Percentiles rank a stretch among this genome's conserved stretches.
phyloP scores from a whole-genome alignment of 352 stramenopile genomes.

The Thraustochytrium striatum region DNA sequence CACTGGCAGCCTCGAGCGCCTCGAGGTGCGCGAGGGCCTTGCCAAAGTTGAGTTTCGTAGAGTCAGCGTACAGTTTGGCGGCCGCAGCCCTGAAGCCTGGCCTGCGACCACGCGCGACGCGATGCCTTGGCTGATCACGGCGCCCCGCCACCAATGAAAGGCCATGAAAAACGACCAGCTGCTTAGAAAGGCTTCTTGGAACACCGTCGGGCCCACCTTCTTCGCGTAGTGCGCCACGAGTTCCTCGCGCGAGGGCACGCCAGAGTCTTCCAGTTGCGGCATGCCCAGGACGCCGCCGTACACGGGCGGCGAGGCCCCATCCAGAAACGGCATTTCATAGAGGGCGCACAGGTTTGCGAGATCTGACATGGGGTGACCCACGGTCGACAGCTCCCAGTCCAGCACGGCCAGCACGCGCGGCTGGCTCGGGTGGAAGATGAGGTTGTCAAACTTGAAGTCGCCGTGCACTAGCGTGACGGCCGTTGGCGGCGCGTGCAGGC shows the following conservation, averaged over 20 bases:
- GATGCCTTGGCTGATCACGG: slow-evolving; percentile 75
- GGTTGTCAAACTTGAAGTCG: slow-evolving; percentile 79
- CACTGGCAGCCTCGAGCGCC: background rate
- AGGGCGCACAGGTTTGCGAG: slow-evolving; percentile 72
- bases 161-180: slow-evolving; percentile 66
- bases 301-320: slow-evolving; percentile 18
- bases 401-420: slow-evolving; percentile 68
- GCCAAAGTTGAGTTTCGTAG: background rate
- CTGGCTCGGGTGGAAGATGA: slow-evolving; percentile 70
- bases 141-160: slow-evolving; percentile 80
- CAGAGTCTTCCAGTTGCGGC: slow-evolving; percentile 23
- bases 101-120: slow-evolving; percentile 61
- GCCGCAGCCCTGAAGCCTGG: slow-evolving; percentile 65
- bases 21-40: background rate
- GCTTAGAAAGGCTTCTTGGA: too few species aligned
- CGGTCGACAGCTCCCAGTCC: slow-evolving; percentile 75
- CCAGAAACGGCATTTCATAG: slow-evolving; percentile 47
- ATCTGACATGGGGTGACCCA: slow-evolving; percentile 71
- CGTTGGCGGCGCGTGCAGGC: slow-evolving; percentile 9
- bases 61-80: too few species aligned
- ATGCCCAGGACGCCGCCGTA: slow-evolving; percentile 22
- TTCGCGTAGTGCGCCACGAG: slow-evolving; percentile 61
- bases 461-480: slow-evolving; percentile 63
- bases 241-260: slow-evolving; percentile 59
- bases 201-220: slow-evolving; percentile 10